Evolutionary conservation across 768 basidiomycete species (phyloP).

Genomic region (Sarcomyxa edulis): DNA sequence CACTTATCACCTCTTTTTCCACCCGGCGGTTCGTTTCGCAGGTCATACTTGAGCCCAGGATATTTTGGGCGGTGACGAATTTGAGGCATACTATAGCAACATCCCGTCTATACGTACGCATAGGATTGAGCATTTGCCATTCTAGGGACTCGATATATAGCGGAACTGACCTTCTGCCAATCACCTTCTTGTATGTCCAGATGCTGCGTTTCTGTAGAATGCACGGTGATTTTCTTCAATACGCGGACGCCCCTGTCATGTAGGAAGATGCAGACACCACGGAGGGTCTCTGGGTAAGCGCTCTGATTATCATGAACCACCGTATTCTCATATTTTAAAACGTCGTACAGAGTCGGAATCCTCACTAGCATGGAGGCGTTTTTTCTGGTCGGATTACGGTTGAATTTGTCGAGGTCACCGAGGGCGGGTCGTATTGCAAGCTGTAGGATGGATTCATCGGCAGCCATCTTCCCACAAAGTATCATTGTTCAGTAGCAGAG

Average conservation of each 20-base stretch:
- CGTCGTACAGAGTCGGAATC: slow-evolving; percentile 12
- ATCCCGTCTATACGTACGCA: slow-evolving; percentile 16
- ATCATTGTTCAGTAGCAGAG: neutral
- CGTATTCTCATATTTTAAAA: slow-evolving; percentile 1
- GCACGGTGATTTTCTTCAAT: slow-evolving; percentile 4
- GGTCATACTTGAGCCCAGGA: slow-evolving; percentile 18
- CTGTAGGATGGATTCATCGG: slow-evolving; percentile 18
- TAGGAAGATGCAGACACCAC: slow-evolving; percentile 10
- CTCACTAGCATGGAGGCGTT: slow-evolving; percentile 6
- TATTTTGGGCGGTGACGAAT: slow-evolving; percentile 22
- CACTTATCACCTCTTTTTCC: slow-evolving; percentile 12
- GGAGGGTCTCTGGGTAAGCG: neutral
- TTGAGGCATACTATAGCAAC: slow-evolving; percentile 23
- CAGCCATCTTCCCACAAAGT: slow-evolving; percentile 12
- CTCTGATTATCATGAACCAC: neutral
- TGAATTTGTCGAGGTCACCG: slow-evolving; percentile 7
- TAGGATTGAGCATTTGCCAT: neutral
- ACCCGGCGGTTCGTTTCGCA: slow-evolving; percentile 6
- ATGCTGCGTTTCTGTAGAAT: neutral
- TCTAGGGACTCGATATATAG: neutral
- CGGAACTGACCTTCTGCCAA: slow-evolving; percentile 10
- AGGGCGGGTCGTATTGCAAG: slow-evolving; percentile 12
- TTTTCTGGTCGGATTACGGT: slow-evolving; percentile 1
- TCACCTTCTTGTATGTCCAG: neutral
- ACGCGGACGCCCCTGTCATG: slow-evolving; percentile 3